Base-by-base conservation (phyloP, 768 basidiomycete genomes). In the Suillus fuscotomentosus region DNA sequence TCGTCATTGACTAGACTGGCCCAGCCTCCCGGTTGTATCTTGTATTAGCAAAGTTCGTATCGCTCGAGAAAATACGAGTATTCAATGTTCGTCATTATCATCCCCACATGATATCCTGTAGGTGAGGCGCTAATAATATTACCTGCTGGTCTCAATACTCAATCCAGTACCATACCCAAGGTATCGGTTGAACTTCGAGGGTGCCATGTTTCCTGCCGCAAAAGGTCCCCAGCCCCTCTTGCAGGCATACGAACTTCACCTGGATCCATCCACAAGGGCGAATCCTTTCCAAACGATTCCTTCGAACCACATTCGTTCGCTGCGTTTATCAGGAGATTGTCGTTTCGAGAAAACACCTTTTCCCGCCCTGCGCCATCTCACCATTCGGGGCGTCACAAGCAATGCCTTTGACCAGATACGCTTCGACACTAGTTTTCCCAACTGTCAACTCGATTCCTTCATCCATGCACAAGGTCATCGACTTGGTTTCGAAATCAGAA, bases 271-370 rank as follows among this genome's bases (percentile, higher is more conserved):
- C 22, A 80, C 76, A 17, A 67, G 73, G 41, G 69, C 67, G 13
- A 55, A 66, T 60, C 64, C 72, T 31, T 77, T 81, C 66, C 67
- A 76, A 60, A 70, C 68, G 22, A 55, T 80, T 43, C 65, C 65
- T 6, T 67, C 76, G 8, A 42, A 67, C 24, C 53, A 24, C 55
- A 50, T 80, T 22, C 67, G 70, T 39, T 69, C 67, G 2, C 65
- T 81, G n/a, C 76, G 77, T 11, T 66, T 80, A 27, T 79, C 79
- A 3, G 80, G 80, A 24, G 66, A 72, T 59, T 73, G 73, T 64
- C 67, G 65, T 54, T 64, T 79, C 62, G 24, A 36, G 24, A 59
- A 47, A 3, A 50, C 62, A 0, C 50, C 62, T 51, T 64, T 71
- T 14, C 65, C 63, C 3, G 51, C 57, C 31, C 70, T 80, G 48